Percentiles rank a stretch among this genome's conserved stretches.
These are phyloP conservation scores for Corylus americana DNA, from an alignment of 306 rosid genomes.

Conservation along the genomic window DNA sequence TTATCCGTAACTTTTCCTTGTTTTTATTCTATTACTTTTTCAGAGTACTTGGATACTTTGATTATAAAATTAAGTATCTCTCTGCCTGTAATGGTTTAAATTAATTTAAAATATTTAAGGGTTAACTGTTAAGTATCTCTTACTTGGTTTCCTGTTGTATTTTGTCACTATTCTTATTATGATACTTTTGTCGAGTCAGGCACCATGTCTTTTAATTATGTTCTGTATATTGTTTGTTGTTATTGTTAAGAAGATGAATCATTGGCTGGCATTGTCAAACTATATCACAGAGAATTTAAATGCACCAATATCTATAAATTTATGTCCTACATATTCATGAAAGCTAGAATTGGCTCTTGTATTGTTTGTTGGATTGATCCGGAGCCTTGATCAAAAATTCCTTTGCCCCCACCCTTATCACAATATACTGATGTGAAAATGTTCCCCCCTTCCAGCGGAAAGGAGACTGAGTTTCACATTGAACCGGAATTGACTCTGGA, in stretches of 20 bases:
- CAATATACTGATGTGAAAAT: slow-evolving; percentile 17
- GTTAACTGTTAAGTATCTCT: not conserved
- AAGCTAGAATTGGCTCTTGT: not conserved
- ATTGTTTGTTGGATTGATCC: slow-evolving; percentile 5
- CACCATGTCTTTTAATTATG: not conserved
- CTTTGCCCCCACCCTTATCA: not conserved
- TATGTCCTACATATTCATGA: slow-evolving; percentile 3
- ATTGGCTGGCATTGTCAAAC: not conserved
- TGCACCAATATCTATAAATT: not conserved
- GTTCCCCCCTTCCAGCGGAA: slow-evolving; percentile 55
- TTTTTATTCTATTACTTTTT: not conserved
- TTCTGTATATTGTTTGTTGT: not conserved
- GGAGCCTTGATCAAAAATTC: not conserved
- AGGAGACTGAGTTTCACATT: slow-evolving; percentile 86
- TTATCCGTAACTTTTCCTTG: not conserved
- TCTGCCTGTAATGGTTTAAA: not conserved
- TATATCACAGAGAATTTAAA: not conserved
- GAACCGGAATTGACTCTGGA: slow-evolving; percentile 90
- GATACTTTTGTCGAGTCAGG: not conserved
- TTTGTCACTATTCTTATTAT: not conserved
- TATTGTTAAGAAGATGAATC: not conserved
- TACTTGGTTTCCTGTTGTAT: not conserved
- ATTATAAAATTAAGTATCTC: not conserved
- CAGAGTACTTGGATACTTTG: not conserved
- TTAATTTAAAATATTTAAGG: not conserved